phyloP scores from a whole-genome alignment of 2,329 filamentous ascomycete species.

The Fusarium sp. region DNA sequence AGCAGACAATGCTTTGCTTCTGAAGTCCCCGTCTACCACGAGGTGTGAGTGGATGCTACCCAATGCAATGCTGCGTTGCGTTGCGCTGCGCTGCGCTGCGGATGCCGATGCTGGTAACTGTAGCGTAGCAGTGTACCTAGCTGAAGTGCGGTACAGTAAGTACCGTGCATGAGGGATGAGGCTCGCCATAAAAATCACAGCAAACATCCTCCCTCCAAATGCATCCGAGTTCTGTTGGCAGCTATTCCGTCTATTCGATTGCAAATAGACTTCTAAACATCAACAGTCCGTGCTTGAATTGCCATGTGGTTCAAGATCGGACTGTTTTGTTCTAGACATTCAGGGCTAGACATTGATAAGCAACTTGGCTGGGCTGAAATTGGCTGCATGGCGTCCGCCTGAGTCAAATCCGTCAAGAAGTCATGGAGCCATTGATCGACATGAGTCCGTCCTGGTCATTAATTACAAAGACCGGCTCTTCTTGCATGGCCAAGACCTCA shows the following conservation, averaged over 20 bases:
- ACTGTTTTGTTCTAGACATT: background rate
- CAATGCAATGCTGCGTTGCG: background rate
- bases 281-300: constrained; percentile 1
- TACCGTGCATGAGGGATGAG: background rate
- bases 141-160: background rate
- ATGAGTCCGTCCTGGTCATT: constrained; percentile 2
- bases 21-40: constrained; percentile 14
- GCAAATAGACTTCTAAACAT: constrained; percentile 1
- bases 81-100: background rate
- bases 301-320: constrained; percentile 3
- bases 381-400: constrained; percentile 1
- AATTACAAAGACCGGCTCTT: background rate
- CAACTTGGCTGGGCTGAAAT: constrained; percentile 10
- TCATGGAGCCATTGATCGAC: constrained; percentile 8
- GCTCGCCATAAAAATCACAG: background rate
- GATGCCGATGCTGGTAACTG: constrained; percentile 7
- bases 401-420: constrained; percentile 9
- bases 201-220: background rate
- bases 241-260: background rate
- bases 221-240: background rate
- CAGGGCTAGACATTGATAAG: background rate
- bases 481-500: background rate
- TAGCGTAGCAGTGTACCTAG: background rate
- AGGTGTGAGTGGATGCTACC: constrained; percentile 24
- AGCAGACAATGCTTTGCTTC: constrained; percentile 12